Percentiles rank a stretch among this genome's conserved stretches.
phyloP scores from a whole-genome alignment of 257 asterid genomes.

The Mentha longifolia region DNA sequence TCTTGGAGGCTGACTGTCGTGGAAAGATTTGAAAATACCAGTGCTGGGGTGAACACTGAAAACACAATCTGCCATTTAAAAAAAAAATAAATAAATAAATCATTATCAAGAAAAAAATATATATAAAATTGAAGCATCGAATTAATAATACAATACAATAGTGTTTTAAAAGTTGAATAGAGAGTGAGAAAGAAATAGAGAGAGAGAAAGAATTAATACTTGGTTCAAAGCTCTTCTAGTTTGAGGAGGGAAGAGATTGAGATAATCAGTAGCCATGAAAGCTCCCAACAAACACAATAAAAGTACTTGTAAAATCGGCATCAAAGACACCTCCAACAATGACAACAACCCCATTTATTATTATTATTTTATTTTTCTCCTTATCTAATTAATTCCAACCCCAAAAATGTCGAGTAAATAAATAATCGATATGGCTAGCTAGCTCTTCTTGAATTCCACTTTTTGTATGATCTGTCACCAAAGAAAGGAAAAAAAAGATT shows the following conservation, averaged over 20 bases:
- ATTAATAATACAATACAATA: not conserved
- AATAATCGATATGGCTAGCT: not conserved
- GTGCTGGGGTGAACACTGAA: constrained; percentile 65
- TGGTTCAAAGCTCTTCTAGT: constrained; percentile 68
- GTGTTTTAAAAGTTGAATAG: not conserved
- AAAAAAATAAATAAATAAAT: not conserved
- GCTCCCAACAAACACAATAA: constrained; percentile 74
- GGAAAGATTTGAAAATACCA: constrained; percentile 67
- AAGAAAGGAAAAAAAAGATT: not conserved
- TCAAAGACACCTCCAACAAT: constrained; percentile 77
- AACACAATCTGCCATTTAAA: constrained; percentile 64
- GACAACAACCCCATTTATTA: constrained; percentile 71
- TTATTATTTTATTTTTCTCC: not conserved
- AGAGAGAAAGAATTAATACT: constrained; percentile 41
- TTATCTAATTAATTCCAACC: not conserved
- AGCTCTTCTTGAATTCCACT: not conserved
- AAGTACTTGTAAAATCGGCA: constrained; percentile 84
- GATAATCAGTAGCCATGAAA: constrained; percentile 74
- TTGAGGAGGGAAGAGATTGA: constrained; percentile 66
- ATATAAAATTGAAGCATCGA: too few species aligned
- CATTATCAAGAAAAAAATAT: not conserved
- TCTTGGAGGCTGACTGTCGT: constrained; percentile 66
- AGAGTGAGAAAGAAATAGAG: not conserved
- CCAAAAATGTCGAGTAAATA: not conserved
- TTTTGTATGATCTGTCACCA: not conserved